These are phyloP conservation scores for Glycine soja DNA, from an alignment of 306 rosid genomes.

Conservation along the genomic window DNA sequence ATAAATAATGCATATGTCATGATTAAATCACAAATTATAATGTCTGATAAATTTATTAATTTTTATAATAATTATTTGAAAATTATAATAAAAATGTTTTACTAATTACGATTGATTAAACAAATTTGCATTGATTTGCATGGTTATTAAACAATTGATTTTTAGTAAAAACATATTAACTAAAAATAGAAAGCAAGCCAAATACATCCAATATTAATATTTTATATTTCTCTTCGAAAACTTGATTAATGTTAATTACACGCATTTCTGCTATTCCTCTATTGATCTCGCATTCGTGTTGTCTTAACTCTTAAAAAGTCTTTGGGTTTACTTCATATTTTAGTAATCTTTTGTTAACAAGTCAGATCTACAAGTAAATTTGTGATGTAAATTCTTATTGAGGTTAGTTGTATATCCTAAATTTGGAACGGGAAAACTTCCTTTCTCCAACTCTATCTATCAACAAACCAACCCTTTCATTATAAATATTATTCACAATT, in stretches of 20 bases:
- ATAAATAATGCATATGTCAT: too few species aligned
- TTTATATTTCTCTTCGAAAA: slow-evolving; percentile 4
- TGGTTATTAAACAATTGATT: too few species aligned
- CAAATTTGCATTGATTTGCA: too few species aligned
- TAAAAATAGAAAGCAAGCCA: not conserved
- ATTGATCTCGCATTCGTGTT: not conserved
- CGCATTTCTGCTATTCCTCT: not conserved
- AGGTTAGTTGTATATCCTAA: not conserved
- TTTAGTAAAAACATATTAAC: not conserved
- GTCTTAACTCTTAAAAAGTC: not conserved
- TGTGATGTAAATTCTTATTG: not conserved
- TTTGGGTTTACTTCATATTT: not conserved
- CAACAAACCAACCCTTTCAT: not conserved
- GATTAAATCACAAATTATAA: too few species aligned
- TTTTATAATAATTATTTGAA: too few species aligned
- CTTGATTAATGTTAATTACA: not conserved
- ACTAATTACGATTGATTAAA: too few species aligned
- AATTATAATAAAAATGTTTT: too few species aligned
- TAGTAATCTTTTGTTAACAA: not conserved
- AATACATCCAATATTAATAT: not conserved
- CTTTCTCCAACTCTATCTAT: not conserved
- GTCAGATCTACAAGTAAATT: not conserved
- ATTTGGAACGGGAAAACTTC: not conserved
- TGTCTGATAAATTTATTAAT: too few species aligned
- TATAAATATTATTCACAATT: not conserved